Evolutionary conservation across 331 rosid species (phyloP).

Genomic region (Cydonia oblonga): DNA sequence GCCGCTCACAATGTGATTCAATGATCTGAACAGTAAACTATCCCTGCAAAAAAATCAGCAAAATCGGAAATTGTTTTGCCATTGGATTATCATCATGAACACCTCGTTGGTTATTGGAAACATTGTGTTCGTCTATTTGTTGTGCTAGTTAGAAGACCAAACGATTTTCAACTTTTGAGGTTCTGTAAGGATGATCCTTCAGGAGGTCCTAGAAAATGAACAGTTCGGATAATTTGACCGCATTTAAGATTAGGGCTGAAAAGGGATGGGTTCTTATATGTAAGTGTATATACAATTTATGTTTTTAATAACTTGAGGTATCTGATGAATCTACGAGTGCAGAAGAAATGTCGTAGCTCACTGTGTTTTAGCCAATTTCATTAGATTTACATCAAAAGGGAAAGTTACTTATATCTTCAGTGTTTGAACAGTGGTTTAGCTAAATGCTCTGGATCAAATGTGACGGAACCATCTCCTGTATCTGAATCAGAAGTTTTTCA

Average conservation of each 20-base stretch:
- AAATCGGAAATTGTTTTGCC: neutral
- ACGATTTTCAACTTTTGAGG: neutral
- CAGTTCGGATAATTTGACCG: neutral
- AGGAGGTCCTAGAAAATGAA: neutral
- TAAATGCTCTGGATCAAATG: conserved; percentile 52
- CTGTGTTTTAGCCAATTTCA: neutral
- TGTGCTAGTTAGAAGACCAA: neutral
- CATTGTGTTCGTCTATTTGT: neutral
- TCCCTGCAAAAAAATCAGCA: neutral
- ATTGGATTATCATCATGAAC: neutral
- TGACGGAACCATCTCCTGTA: conserved; percentile 42
- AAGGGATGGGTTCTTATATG: neutral
- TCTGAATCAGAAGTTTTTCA: conserved; percentile 51
- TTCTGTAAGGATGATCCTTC: neutral
- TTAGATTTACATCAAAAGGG: neutral
- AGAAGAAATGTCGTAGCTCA: neutral
- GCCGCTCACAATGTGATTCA: neutral
- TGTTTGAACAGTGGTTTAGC: conserved; percentile 49
- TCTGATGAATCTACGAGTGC: neutral
- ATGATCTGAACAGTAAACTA: neutral
- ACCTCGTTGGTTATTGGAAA: neutral
- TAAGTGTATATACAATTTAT: neutral
- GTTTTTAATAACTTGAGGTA: neutral
- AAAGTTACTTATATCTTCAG: conserved; percentile 5
- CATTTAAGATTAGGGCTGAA: neutral